Evolutionary conservation across 352 stramenopile species (phyloP).

Genomic region (Halophytophthora polymorphica): DNA sequence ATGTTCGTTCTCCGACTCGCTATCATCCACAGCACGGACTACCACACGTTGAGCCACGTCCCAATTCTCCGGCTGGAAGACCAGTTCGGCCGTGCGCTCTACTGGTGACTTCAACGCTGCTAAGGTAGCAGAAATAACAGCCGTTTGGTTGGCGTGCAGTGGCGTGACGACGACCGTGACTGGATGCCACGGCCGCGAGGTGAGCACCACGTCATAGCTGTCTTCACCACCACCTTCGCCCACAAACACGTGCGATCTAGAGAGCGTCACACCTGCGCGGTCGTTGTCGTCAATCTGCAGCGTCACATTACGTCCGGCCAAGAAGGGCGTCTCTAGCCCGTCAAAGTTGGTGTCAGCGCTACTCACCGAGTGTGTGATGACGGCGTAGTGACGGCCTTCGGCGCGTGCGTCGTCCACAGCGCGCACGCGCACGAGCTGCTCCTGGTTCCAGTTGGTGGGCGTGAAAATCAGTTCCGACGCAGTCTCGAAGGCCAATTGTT

Average conservation of each 20-base stretch:
- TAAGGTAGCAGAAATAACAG: slow-evolving; percentile 13
- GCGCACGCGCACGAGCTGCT: slow-evolving; percentile 53
- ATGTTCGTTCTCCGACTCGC: slow-evolving; percentile 55
- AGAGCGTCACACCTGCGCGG: slow-evolving; percentile 42
- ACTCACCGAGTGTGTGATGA: slow-evolving; percentile 37
- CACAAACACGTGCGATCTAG: slow-evolving; percentile 53
- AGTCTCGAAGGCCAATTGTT: slow-evolving; percentile 42
- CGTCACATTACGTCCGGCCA: slow-evolving; percentile 53
- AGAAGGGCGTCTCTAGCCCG: slow-evolving; percentile 47
- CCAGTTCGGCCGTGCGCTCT: slow-evolving; percentile 15
- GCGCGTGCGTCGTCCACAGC: slow-evolving; percentile 56
- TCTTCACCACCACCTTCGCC: slow-evolving; percentile 56
- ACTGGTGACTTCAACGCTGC: neutral
- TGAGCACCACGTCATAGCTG: slow-evolving; percentile 54
- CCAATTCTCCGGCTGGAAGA: slow-evolving; percentile 46
- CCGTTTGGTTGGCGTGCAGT: slow-evolving; percentile 44
- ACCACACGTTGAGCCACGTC: slow-evolving; percentile 42
- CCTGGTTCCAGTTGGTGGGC: slow-evolving; percentile 56
- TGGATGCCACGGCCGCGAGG: slow-evolving; percentile 52
- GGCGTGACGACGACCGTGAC: slow-evolving; percentile 44
- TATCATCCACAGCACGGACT: slow-evolving; percentile 56
- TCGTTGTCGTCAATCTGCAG: slow-evolving; percentile 78
- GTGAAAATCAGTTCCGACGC: slow-evolving; percentile 42
- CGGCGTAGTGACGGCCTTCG: slow-evolving; percentile 61
- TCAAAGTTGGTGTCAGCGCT: slow-evolving; percentile 63